Percentiles rank a stretch among this genome's conserved stretches.
These are phyloP conservation scores for Lecanicillium sp. DNA, from an alignment of 2,329 filamentous ascomycete species.

Conservation along the genomic window DNA sequence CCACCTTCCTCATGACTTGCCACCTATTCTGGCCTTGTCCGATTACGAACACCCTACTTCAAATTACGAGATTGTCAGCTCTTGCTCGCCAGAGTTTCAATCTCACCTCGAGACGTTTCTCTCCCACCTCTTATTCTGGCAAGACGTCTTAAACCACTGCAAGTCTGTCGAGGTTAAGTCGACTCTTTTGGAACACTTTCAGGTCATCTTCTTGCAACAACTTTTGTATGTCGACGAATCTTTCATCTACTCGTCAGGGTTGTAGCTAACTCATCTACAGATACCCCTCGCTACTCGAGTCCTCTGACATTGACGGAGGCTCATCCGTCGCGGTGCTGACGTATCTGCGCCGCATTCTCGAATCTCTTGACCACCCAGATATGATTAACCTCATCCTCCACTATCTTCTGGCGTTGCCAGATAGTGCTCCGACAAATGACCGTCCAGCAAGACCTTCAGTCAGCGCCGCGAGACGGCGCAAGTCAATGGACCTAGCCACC, in stretches of 20 bases:
- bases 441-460: slow-evolving; percentile 41
- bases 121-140: slow-evolving; percentile 94
- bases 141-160: slow-evolving; percentile 95
- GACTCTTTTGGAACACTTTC: slow-evolving; percentile 91
- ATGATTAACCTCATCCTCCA: slow-evolving; percentile 90
- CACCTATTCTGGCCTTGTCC: slow-evolving; percentile 79
- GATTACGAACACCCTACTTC: slow-evolving; percentile 73
- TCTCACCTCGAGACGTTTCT: slow-evolving; percentile 89
- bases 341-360: slow-evolving; percentile 83
- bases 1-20: slow-evolving; percentile 65
- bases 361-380: slow-evolving; percentile 86
- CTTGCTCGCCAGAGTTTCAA: slow-evolving; percentile 68
- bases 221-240: slow-evolving; percentile 56
- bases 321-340: slow-evolving; percentile 94
- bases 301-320: slow-evolving; percentile 92
- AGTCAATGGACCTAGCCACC: slow-evolving; percentile 80
- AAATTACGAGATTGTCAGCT: slow-evolving; percentile 63
- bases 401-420: slow-evolving; percentile 79
- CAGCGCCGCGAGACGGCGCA: slow-evolving; percentile 69
- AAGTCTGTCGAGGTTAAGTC: slow-evolving; percentile 85
- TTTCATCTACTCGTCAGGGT: too few relatives aligned
- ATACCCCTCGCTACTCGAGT: slow-evolving; percentile 92
- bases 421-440: slow-evolving; percentile 31
- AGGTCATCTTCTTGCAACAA: slow-evolving; percentile 92
- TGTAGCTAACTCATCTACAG: slow-evolving; percentile 32